Evolutionary conservation across 139 green algal species (phyloP).

Genomic region (Micractinium sp.): DNA sequence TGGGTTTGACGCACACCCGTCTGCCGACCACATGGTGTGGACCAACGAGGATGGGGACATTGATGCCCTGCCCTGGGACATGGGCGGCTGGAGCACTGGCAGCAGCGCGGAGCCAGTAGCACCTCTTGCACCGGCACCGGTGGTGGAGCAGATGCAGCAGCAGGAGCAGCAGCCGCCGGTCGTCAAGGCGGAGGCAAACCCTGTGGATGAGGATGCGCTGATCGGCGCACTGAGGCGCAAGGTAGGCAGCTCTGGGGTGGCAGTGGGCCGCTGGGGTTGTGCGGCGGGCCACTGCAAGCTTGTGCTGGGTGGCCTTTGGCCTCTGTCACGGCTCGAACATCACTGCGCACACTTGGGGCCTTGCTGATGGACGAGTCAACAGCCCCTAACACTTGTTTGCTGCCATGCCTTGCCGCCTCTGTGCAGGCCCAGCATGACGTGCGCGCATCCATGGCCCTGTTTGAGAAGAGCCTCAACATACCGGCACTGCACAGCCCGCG

Average conservation of each 20-base stretch:
- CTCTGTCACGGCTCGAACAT: neutral
- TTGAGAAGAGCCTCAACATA: slow-evolving; percentile 42
- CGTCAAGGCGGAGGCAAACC: neutral
- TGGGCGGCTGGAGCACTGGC: slow-evolving; percentile 37
- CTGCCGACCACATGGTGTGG: slow-evolving; percentile 43
- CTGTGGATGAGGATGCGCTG: slow-evolving; percentile 23
- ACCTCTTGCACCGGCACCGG: too few species aligned
- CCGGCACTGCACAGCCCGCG: neutral
- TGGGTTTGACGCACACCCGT: neutral
- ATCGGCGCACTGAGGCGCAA: slow-evolving; percentile 17
- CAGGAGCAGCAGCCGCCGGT: neutral
- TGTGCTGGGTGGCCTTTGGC: neutral
- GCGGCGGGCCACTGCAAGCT: neutral
- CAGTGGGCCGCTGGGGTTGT: too few species aligned
- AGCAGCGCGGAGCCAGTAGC: neutral
- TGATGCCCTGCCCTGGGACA: slow-evolving; percentile 44
- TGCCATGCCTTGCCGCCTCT: too few species aligned
- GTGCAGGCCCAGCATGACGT: slow-evolving; percentile 35
- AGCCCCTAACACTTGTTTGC: too few species aligned
- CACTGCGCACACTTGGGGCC: neutral
- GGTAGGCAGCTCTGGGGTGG: neutral
- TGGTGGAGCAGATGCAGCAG: neutral
- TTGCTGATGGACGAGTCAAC: too few species aligned
- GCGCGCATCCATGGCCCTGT: slow-evolving; percentile 32
- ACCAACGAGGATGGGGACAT: slow-evolving; percentile 43